These are phyloP conservation scores for Scheffersomyces lignicola DNA, from an alignment of 1,139 yeast species.

Conservation along the genomic window DNA sequence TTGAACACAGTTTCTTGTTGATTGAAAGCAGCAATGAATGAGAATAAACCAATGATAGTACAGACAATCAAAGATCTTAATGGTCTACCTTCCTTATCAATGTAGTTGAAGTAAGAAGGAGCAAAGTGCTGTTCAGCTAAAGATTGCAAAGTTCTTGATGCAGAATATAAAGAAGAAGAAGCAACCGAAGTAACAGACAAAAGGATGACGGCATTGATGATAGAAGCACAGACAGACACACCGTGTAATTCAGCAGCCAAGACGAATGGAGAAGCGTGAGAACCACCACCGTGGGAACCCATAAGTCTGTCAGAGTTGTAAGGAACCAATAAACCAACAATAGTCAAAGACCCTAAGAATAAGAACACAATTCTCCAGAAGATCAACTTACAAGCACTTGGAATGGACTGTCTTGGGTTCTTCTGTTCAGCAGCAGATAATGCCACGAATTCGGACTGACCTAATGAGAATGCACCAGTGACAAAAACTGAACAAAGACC, in stretches of 20 bases:
- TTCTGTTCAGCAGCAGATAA: slow-evolving; percentile 43
- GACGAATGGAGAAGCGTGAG: slow-evolving; percentile 47
- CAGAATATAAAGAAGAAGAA: slow-evolving; percentile 44
- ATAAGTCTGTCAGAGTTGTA: slow-evolving; percentile 36
- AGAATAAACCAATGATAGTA: slow-evolving; percentile 30
- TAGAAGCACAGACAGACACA: slow-evolving; percentile 39
- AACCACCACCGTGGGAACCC: slow-evolving; percentile 37
- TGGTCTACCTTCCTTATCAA: slow-evolving; percentile 47
- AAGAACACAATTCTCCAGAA: slow-evolving; percentile 38
- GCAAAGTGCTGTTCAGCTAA: slow-evolving; percentile 46
- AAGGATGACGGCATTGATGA: slow-evolving; percentile 45
- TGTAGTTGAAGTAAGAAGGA: slow-evolving; percentile 41
- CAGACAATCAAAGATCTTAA: slow-evolving; percentile 37
- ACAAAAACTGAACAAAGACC: slow-evolving; percentile 42
- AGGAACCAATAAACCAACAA: slow-evolving; percentile 47
- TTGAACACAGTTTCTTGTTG: slow-evolving; percentile 43
- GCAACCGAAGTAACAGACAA: slow-evolving; percentile 49
- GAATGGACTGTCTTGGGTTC: slow-evolving; percentile 42
- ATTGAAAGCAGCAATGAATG: slow-evolving; percentile 40
- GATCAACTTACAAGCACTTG: slow-evolving; percentile 43
- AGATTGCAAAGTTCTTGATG: slow-evolving; percentile 45
- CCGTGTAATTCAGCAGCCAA: slow-evolving; percentile 44
- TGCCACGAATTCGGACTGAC: slow-evolving; percentile 43
- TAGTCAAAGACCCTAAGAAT: slow-evolving; percentile 41
- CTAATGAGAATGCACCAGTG: slow-evolving; percentile 39